Evolutionary conservation across 148 eudicot genomes (phyloP).

Genomic region (Nepenthes gracilis): DNA sequence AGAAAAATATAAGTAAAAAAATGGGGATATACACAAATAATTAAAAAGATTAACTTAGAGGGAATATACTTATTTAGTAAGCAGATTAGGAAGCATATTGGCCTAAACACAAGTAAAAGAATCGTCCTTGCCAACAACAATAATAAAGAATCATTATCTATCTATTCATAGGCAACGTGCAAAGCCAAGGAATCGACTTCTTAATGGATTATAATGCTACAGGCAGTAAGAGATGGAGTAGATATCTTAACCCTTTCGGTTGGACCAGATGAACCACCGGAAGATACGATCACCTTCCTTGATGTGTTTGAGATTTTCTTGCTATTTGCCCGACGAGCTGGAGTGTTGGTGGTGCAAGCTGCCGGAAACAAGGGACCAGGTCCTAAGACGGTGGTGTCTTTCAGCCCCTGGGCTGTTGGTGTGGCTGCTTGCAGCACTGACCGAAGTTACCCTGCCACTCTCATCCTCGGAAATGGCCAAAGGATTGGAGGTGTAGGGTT

Average conservation of each 20-base stretch:
- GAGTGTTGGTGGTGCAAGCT: constrained; percentile 82
- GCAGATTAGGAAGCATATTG: too few relatives aligned
- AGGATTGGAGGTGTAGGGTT: constrained; percentile 63
- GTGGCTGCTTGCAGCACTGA: constrained; percentile 62
- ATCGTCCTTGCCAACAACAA: background rate
- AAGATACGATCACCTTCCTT: constrained; percentile 71
- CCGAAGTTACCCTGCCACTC: constrained; percentile 51
- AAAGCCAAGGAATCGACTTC: too few relatives aligned
- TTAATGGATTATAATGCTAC: constrained; percentile 1
- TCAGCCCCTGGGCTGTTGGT: constrained; percentile 89
- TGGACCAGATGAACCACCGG: constrained; percentile 88
- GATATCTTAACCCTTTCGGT: constrained; percentile 67
- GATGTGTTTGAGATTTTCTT: constrained; percentile 67
- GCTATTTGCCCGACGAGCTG: constrained; percentile 70
- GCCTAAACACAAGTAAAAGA: too few relatives aligned
- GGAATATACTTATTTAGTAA: too few relatives aligned
- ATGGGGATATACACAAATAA: too few relatives aligned
- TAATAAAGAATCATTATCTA: too few relatives aligned
- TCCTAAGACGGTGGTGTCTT: constrained; percentile 56
- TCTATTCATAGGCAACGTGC: too few relatives aligned
- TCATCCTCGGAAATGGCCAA: constrained; percentile 60
- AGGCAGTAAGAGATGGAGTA: constrained; percentile 83
- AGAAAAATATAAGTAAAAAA: too few relatives aligned
- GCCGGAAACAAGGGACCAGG: constrained; percentile 80
- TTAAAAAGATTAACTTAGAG: too few relatives aligned